Evolutionary conservation across 768 basidiomycete genomes (phyloP), one percentile per base, ranked within the genome.

Genomic region (Hypholoma sublateritium): DNA sequence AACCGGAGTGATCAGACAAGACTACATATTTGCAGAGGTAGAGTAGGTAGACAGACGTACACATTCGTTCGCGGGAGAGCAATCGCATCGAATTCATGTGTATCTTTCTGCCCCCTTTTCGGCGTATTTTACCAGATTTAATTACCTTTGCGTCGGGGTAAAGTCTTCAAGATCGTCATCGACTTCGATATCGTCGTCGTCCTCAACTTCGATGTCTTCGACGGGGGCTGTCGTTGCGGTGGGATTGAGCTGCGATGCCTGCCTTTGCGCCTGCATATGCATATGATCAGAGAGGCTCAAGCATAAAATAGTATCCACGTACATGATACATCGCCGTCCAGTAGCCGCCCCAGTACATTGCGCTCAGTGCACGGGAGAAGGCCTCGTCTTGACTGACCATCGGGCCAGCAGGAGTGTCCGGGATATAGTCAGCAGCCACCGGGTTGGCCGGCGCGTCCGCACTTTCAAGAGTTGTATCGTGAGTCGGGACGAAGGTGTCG

Each of bases 251-350:
- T 28, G 55, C 9, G 66, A 50, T 8, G 67, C 54, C 56, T 64
- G 64, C 25, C 72, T 67, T 60, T 77, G 78, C 51, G 66, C 73
- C 76, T 76, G 49, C 7, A 61, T 21, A 44, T 32, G 28, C 36
- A 61, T n/a, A 42, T 61, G 6, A 5, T 32, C 34, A 35, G 16
- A 19, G 44, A 19, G 25, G 17, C 42, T 44, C 9, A 14, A 11
- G 36, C 3, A 45, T 50, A 32, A 16, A 14, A 17, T 19, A 35
- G 12, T 3, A 17, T 4, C 12, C 34, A 76, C 84, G 48, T 63
- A 89, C 91, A 67, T 93, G 87, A 65, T 92, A 93, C 46, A 91
- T 80, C 1, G 90, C 90, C 2, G 89, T 91, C 90, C 91, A 93
- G 68, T 93, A 93, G 17, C 91, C 91, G 21, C 80, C 77, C 91